Evolutionary conservation across 2,329 filamentous ascomycete species (phyloP).

Genomic region (Stachybotrys chartarum): DNA sequence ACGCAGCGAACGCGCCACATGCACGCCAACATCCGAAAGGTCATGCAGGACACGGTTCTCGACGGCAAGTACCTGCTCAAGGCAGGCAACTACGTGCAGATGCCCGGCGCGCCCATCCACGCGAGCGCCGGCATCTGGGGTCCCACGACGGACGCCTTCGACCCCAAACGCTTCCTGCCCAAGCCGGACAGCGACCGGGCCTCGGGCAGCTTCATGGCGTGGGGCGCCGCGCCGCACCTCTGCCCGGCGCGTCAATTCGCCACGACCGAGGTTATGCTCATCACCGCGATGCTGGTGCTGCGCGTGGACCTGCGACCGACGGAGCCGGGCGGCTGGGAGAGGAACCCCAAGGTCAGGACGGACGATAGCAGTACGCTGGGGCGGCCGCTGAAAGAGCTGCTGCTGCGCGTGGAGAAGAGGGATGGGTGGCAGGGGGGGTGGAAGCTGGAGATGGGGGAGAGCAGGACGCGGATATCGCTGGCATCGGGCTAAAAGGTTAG

Average conservation of each 20-base stretch:
- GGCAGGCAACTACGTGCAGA: slow-evolving; percentile 20
- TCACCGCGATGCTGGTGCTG: slow-evolving; percentile 9
- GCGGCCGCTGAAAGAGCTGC: background rate
- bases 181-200: background rate
- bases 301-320: slow-evolving; percentile 5
- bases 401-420: slow-evolving; percentile 6
- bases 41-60: slow-evolving; percentile 21
- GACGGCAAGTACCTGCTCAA: slow-evolving; percentile 22
- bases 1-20: slow-evolving; percentile 20
- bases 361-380: background rate
- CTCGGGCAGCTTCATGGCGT: slow-evolving; percentile 9
- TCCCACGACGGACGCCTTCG: slow-evolving; percentile 16
- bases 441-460: slow-evolving; percentile 15
- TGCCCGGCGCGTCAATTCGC: slow-evolving; percentile 21
- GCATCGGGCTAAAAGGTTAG: slow-evolving; percentile 10
- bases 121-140: slow-evolving; percentile 22
- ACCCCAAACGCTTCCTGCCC: slow-evolving; percentile 18
- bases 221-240: slow-evolving; percentile 19
- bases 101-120: slow-evolving; percentile 19
- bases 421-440: slow-evolving; percentile 9
- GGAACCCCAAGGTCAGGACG: background rate
- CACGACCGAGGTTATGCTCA: slow-evolving; percentile 16
- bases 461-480: slow-evolving; percentile 13
- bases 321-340: background rate
- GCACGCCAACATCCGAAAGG: slow-evolving; percentile 18